These are phyloP conservation scores for Oryza coarctata DNA, from an alignment of 176 grass and related monocot species.

Conservation along the genomic window DNA sequence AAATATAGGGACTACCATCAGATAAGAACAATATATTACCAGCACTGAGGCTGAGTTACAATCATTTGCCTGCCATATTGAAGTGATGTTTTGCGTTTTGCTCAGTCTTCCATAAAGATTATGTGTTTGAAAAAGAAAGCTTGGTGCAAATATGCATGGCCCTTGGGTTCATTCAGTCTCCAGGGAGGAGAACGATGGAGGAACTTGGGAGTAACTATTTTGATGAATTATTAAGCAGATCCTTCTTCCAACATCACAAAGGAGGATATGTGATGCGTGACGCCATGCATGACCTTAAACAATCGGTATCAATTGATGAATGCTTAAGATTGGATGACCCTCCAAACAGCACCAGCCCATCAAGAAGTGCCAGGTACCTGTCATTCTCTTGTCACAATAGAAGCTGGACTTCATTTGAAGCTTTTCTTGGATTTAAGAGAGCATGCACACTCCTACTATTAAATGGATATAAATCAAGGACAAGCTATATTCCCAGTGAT, in stretches of 20 bases:
- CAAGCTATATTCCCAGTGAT: constrained; percentile 35
- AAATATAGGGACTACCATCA: constrained; percentile 73
- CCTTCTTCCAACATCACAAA: constrained; percentile 70
- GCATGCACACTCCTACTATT: constrained; percentile 57
- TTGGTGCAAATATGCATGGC: constrained; percentile 80
- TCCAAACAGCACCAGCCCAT: not conserved
- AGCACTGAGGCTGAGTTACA: constrained; percentile 76
- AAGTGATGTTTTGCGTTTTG: constrained; percentile 84
- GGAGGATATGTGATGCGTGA: constrained; percentile 78
- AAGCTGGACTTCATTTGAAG: constrained; percentile 36
- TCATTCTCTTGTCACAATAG: constrained; percentile 70
- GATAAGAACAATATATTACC: constrained; percentile 75
- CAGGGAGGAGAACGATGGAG: constrained; percentile 50
- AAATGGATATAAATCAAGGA: constrained; percentile 60
- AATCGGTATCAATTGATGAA: constrained; percentile 60
- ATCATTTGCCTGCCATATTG: constrained; percentile 60
- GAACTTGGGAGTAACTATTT: constrained; percentile 64
- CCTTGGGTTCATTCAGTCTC: constrained; percentile 60
- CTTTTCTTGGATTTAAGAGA: constrained; percentile 57
- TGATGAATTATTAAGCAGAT: constrained; percentile 70
- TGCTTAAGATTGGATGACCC: constrained; percentile 51
- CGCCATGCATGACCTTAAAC: constrained; percentile 75
- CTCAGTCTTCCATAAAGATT: constrained; percentile 78
- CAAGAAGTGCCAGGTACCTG: constrained; percentile 46
- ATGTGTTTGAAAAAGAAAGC: constrained; percentile 50